phyloP scores from a whole-genome alignment of 2,329 filamentous ascomycete species.

The Epichloe bromicola region DNA sequence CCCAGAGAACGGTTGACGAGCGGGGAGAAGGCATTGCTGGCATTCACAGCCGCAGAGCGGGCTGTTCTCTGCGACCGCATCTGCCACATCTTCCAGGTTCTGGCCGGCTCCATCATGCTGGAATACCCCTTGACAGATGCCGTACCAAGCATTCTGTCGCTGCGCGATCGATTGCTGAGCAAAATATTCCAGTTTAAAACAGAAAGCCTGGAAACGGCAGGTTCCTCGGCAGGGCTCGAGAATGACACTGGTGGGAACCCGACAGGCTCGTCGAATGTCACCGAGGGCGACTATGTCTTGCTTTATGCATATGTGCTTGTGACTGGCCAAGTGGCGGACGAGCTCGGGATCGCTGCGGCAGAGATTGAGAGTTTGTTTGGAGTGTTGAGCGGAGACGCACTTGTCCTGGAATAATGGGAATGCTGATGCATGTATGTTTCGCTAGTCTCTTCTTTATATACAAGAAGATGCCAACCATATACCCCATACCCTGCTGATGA shows the following conservation, averaged over 20 bases:
- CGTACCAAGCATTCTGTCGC: conserved; percentile 62
- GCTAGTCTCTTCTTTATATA: too few relatives aligned
- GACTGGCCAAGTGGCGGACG: conserved; percentile 48
- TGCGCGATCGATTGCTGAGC: conserved; percentile 64
- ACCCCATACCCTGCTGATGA: too few relatives aligned
- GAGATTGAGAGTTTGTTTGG: conserved; percentile 48
- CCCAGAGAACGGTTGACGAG: conserved; percentile 60
- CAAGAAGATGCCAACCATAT: too few relatives aligned
- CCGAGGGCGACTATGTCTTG: conserved; percentile 69
- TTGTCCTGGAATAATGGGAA: conserved; percentile 5
- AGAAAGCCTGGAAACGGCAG: conserved; percentile 26
- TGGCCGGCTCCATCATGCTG: conserved; percentile 78
- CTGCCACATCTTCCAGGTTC: conserved; percentile 67
- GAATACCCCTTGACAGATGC: conserved; percentile 80
- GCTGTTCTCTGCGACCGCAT: conserved; percentile 70
- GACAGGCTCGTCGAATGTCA: conserved; percentile 22
- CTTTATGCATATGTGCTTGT: conserved; percentile 78
- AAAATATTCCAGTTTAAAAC: conserved; percentile 75
- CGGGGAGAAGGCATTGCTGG: conserved; percentile 64
- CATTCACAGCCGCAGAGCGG: conserved; percentile 65
- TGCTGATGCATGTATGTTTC: neutral
- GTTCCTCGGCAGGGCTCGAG: neutral
- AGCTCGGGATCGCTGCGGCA: conserved; percentile 41
- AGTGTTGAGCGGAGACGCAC: conserved; percentile 24
- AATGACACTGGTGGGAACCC: neutral